Evolutionary conservation across 768 basidiomycete species (phyloP).

Genomic region (Pulveroboletus sp.): DNA sequence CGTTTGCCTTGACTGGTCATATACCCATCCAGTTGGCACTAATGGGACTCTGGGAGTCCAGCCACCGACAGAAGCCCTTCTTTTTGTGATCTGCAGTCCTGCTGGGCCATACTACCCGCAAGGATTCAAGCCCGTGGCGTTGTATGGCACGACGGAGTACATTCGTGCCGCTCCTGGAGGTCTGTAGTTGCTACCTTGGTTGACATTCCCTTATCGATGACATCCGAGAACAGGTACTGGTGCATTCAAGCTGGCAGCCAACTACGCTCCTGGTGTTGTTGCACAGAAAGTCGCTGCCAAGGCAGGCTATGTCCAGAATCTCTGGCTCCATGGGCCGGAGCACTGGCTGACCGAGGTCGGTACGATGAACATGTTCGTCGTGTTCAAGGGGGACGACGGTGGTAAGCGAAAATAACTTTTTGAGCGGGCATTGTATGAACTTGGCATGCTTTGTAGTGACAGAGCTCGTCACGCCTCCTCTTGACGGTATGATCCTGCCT

Average conservation of each 20-base stretch:
- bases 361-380: slow-evolving; percentile 90
- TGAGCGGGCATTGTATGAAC: not conserved
- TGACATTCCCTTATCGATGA: slow-evolving; percentile 7
- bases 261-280: slow-evolving; percentile 85
- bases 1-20: slow-evolving; percentile 5
- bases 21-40: slow-evolving; percentile 64
- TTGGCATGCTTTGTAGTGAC: slow-evolving; percentile 29
- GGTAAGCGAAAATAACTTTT: slow-evolving; percentile 34
- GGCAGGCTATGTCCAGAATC: slow-evolving; percentile 80
- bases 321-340: slow-evolving; percentile 78
- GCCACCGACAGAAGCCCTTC: slow-evolving; percentile 63
- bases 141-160: slow-evolving; percentile 78
- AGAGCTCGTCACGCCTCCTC: slow-evolving; percentile 62
- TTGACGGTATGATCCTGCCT: slow-evolving; percentile 65
- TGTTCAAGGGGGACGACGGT: slow-evolving; percentile 67
- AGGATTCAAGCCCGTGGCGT: slow-evolving; percentile 89
- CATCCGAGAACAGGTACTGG: slow-evolving; percentile 57
- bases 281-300: slow-evolving; percentile 76
- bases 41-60: slow-evolving; percentile 44
- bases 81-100: slow-evolving; percentile 61
- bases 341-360: slow-evolving; percentile 64
- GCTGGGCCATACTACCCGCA: slow-evolving; percentile 79
- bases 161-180: slow-evolving; percentile 87
- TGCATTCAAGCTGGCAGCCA: slow-evolving; percentile 81
- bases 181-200: slow-evolving; percentile 13